Evolutionary conservation across 305 asterid species (phyloP), one percentile per base, ranked within the genome.

Genomic region (Fraxinus dipetala): DNA sequence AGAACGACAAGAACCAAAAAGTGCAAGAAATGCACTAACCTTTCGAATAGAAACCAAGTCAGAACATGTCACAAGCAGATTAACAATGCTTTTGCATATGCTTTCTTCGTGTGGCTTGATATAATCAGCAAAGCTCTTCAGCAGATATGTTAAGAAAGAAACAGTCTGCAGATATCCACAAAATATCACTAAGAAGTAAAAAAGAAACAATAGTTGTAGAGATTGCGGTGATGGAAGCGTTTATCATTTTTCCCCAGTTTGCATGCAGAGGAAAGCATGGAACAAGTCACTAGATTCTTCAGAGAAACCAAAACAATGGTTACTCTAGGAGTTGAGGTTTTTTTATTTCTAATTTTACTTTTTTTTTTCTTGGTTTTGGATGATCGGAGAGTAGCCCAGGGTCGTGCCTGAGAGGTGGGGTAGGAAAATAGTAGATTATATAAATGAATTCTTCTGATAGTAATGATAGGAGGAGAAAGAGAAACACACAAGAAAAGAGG

Each of bases 1-100:
- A 85, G 76, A 78, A 78, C 31, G 34, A 72, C 43, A 75, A 54
- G 26, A 18, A 56, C 28, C 65, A 56, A 56, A 59, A 78, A 18
- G 14, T 79, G 35, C 35, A 72, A 84, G 83, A 65, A 56, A 77
- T 22, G 51, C 75, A 43, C 85, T 83, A 83, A 96, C 99, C 98
- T 93, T 94, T 80, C 99, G 90, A 78, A 96, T 93, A 72, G 98
- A 90, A 85, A 94, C 99, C 1, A 98, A 96, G 88, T 96, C 98
- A 28, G 99, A 94, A 88, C 99, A 96, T 61, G 99, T 94, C 82
- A 94, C 99, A 34, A 96, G 98, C 86, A 96, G 94, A 89, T 94
- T 96, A 83, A 96, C 98, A 76, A 96, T 92, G 89, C 99, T 96
- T 90, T 92, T 96, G 89, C 99, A 96, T 84, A 96, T 96, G 91